phyloP scores from a whole-genome alignment of 768 basidiomycete species.

The Cyathus striatus region DNA sequence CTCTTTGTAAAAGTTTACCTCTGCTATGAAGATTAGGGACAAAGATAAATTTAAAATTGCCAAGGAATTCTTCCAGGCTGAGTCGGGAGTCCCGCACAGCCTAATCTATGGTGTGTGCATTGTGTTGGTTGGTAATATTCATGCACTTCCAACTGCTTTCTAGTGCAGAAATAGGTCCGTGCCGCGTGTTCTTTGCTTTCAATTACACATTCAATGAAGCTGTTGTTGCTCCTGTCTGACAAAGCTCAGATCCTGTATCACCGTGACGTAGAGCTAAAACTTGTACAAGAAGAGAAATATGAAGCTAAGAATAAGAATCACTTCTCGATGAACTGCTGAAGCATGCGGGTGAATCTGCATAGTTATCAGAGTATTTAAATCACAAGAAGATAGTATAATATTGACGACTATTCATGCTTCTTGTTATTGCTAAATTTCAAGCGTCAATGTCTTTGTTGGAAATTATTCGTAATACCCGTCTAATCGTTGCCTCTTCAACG shows the following conservation, averaged over 20 bases:
- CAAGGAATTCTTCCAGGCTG: constrained; percentile 82
- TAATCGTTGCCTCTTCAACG: constrained; percentile 35
- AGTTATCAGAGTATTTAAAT: too few relatives aligned
- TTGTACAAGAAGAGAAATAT: constrained; percentile 63
- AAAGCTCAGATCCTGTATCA: constrained; percentile 82
- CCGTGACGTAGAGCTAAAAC: constrained; percentile 70
- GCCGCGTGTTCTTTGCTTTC: constrained; percentile 86
- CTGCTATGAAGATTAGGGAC: constrained; percentile 57
- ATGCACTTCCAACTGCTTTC: too few relatives aligned
- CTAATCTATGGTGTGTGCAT: constrained; percentile 74
- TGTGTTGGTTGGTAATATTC: too few relatives aligned
- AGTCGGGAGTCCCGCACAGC: constrained; percentile 81
- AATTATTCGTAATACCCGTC: constrained; percentile 20
- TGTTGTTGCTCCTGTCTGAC: constrained; percentile 83
- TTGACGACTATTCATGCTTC: too few relatives aligned
- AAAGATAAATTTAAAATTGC: constrained; percentile 88
- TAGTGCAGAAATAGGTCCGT: too few relatives aligned
- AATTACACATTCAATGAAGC: constrained; percentile 91
- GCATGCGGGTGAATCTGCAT: too few relatives aligned
- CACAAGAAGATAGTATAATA: too few relatives aligned
- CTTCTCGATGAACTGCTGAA: constrained; percentile 59
- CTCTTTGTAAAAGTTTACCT: neutral
- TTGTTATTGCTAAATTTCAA: too few relatives aligned
- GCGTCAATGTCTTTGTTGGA: constrained; percentile 1
- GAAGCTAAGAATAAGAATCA: constrained; percentile 54